Evolutionary conservation across 164 flowering plant species (phyloP).

Genomic region (Annona squamosa): DNA sequence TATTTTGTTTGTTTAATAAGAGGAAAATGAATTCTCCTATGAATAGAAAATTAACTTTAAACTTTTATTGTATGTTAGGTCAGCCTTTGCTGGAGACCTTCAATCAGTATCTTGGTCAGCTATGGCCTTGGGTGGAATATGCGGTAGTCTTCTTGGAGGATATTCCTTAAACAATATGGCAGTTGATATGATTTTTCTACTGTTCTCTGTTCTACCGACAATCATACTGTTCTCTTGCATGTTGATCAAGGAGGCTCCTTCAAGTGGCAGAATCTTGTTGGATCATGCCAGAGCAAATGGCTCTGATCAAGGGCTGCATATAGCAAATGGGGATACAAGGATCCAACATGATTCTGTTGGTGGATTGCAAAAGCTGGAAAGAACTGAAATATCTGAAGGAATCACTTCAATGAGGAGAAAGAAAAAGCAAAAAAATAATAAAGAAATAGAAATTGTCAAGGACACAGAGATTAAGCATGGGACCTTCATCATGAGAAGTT

Average conservation of each 20-base stretch:
- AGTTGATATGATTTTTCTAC: constrained; percentile 60
- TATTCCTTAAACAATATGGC: constrained; percentile 53
- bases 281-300: constrained; percentile 21
- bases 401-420: constrained; percentile 40
- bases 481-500: constrained; percentile 35
- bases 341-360: neutral
- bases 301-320: neutral
- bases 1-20: neutral
- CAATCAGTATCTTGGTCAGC: constrained; percentile 86
- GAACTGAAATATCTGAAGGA: constrained; percentile 18
- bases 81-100: constrained; percentile 86
- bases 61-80: constrained; percentile 35
- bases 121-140: constrained; percentile 92
- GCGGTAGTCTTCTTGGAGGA: constrained; percentile 87
- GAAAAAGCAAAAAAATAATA: constrained; percentile 40
- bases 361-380: neutral
- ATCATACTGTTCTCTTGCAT: constrained; percentile 76
- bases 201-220: constrained; percentile 63
- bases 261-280: constrained; percentile 19
- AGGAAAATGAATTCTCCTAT: constrained; percentile 2
- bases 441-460: constrained; percentile 12
- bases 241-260: constrained; percentile 55
- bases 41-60: neutral
- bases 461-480: constrained; percentile 26
- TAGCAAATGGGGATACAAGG: constrained; percentile 19